phyloP scores from a whole-genome alignment of 352 stramenopile species.

The Globisporangium cederbergense region DNA sequence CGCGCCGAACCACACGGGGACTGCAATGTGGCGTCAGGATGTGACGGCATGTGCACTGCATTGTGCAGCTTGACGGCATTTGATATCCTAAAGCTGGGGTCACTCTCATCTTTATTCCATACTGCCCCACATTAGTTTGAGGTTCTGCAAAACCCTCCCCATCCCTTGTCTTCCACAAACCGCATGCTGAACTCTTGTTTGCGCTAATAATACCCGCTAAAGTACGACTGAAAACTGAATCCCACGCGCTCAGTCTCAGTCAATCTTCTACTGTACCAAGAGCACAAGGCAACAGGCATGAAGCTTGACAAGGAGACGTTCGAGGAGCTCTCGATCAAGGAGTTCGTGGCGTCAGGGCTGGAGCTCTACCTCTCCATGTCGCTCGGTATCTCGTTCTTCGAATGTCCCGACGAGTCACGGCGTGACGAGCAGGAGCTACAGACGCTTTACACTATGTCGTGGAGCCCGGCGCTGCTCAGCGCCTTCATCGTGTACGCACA shows the following conservation, averaged over 20 bases:
- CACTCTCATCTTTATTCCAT: too few relatives aligned
- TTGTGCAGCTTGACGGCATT: too few relatives aligned
- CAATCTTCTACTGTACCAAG: not conserved
- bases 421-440: constrained; percentile 69
- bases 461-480: constrained; percentile 45
- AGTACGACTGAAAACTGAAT: constrained; percentile 4
- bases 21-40: not conserved
- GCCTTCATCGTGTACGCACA: constrained; percentile 54
- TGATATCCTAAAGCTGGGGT: too few relatives aligned
- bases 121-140: too few relatives aligned
- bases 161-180: too few relatives aligned
- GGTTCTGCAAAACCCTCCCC: too few relatives aligned
- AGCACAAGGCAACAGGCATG: not conserved
- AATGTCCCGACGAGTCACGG: constrained; percentile 39
- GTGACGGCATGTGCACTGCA: too few relatives aligned
- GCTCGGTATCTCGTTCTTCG: constrained; percentile 70
- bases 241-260: too few relatives aligned
- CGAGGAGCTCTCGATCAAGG: constrained; percentile 51
- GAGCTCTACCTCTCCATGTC: constrained; percentile 74
- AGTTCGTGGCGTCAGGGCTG: constrained; percentile 49
- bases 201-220: not conserved
- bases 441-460: constrained; percentile 63
- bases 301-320: constrained; percentile 38
- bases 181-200: not conserved
- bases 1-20: not conserved